Percentiles rank a stretch among this genome's conserved stretches.
These are phyloP conservation scores for Parathielavia appendiculata DNA, from an alignment of 495 filamentous ascomycete genomes.

Conservation along the genomic window DNA sequence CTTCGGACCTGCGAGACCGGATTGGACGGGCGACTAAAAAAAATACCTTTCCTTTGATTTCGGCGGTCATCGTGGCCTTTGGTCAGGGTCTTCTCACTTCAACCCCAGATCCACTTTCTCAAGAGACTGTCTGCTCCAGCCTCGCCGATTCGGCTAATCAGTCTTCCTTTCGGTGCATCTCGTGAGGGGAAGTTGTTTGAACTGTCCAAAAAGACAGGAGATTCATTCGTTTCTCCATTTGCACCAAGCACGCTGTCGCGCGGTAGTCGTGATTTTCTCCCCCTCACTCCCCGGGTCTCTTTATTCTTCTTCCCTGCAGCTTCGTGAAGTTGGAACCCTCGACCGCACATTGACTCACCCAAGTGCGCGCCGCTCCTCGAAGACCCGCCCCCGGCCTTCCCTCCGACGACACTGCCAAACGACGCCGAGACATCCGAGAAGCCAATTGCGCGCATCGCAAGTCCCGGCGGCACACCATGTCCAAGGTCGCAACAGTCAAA, in stretches of 20 bases:
- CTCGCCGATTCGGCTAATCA: constrained; percentile 5
- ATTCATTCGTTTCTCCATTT: background rate
- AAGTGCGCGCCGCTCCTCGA: constrained; percentile 5
- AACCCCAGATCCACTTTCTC: constrained; percentile 17
- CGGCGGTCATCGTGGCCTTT: background rate
- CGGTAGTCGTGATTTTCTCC: constrained; percentile 4
- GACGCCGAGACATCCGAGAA: background rate
- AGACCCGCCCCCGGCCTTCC: background rate
- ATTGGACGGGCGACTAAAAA: constrained; percentile 21
- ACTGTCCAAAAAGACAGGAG: background rate
- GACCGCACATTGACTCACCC: constrained; percentile 13
- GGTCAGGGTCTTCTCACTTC: background rate
- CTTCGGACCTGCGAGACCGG: constrained; percentile 14
- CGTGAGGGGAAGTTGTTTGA: constrained; percentile 5
- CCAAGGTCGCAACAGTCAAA: constrained; percentile 49
- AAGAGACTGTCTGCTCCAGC: constrained; percentile 6
- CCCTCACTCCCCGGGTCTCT: background rate
- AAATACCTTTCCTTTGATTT: constrained; percentile 5
- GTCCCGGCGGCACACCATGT: constrained; percentile 28
- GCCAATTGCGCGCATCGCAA: background rate
- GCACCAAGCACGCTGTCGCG: constrained; percentile 1
- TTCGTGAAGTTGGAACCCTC: background rate
- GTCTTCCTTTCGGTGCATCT: background rate
- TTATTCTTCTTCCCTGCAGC: background rate
- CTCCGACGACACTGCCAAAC: constrained; percentile 4